Evolutionary conservation across 352 stramenopile species (phyloP).

Genomic region (Lagenidium sp.): DNA sequence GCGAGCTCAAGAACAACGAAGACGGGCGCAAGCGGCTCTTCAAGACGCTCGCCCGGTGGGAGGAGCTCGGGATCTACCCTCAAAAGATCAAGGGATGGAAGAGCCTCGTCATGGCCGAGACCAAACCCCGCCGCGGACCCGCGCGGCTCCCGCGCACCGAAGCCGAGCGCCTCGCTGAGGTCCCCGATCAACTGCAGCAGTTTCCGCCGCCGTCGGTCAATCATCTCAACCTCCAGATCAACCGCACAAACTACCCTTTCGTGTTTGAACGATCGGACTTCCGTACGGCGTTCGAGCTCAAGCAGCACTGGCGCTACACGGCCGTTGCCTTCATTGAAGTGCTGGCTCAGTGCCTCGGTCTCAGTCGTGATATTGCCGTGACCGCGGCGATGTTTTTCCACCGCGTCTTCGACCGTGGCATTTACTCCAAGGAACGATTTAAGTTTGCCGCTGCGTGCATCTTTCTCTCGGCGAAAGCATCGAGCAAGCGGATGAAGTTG

Average conservation of each 20-base stretch:
- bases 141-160: conserved; percentile 49
- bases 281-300: conserved; percentile 42
- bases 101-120: conserved; percentile 53
- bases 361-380: conserved; percentile 59
- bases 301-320: conserved; percentile 80
- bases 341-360: conserved; percentile 48
- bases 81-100: conserved; percentile 80
- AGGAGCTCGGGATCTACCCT: conserved; percentile 71
- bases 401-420: conserved; percentile 68
- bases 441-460: conserved; percentile 79
- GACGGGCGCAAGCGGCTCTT: conserved; percentile 71
- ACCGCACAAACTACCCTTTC: conserved; percentile 64
- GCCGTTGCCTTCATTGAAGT: conserved; percentile 77
- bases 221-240: conserved; percentile 36
- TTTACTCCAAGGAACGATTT: conserved; percentile 69
- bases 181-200: conserved; percentile 62
- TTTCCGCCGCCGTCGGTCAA: conserved; percentile 44
- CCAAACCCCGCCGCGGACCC: conserved; percentile 45
- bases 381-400: conserved; percentile 77
- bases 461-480: conserved; percentile 73
- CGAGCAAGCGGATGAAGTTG: conserved; percentile 84
- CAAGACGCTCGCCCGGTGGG: conserved; percentile 80
- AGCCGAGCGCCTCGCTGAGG: conserved; percentile 52
- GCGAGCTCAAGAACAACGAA: conserved; percentile 52
- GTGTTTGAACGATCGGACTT: conserved; percentile 67